phyloP scores from a whole-genome alignment of 805 yeast genomes.

The Metschnikowia koreensis region DNA sequence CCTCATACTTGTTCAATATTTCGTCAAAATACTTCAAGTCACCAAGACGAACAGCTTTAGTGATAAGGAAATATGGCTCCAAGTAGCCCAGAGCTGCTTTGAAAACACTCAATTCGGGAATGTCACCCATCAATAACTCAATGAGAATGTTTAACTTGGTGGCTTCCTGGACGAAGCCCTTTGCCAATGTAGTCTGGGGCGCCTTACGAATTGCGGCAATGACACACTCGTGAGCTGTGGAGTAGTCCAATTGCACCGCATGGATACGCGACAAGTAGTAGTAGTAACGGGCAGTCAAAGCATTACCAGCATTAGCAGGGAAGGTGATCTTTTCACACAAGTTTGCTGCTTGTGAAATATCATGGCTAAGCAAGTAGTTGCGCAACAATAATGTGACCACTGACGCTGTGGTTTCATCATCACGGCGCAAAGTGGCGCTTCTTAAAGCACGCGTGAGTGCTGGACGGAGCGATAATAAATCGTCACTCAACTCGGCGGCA shows the following conservation, averaged over 20 bases:
- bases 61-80: conserved; percentile 79
- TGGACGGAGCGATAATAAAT: conserved; percentile 61
- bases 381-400: conserved; percentile 83
- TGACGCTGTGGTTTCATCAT: conserved; percentile 86
- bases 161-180: conserved; percentile 87
- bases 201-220: conserved; percentile 96
- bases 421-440: conserved; percentile 89
- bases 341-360: conserved; percentile 83
- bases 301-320: conserved; percentile 80
- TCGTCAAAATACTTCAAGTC: conserved; percentile 79
- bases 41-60: conserved; percentile 90
- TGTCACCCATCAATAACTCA: conserved; percentile 93
- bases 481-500: conserved; percentile 61
- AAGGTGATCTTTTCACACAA: conserved; percentile 86
- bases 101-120: conserved; percentile 85
- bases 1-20: conserved; percentile 62
- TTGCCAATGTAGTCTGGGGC: conserved; percentile 82
- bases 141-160: conserved; percentile 84
- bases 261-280: conserved; percentile 88
- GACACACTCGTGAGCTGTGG: conserved; percentile 84
- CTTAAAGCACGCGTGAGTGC: conserved; percentile 72
- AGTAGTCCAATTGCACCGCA: conserved; percentile 89
- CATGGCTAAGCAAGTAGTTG: conserved; percentile 73
- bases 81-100: conserved; percentile 52
- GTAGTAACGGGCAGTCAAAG: conserved; percentile 87